These are phyloP conservation scores for Boletus edulis DNA, from an alignment of 768 basidiomycete species.

Conservation along the genomic window DNA sequence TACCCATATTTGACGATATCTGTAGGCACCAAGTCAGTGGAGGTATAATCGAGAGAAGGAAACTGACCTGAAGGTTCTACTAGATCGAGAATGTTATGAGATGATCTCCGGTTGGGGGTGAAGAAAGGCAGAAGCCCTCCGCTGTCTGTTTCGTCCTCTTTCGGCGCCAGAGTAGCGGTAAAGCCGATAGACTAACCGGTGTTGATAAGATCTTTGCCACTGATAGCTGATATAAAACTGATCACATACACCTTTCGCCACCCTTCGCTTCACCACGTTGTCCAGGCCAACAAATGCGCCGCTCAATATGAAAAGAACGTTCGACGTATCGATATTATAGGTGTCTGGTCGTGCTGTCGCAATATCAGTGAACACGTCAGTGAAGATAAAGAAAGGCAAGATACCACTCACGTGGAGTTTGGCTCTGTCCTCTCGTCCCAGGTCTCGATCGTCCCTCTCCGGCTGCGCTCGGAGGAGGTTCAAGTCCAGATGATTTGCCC, in stretches of 20 bases:
- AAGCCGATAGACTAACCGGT: slow-evolving; percentile 85
- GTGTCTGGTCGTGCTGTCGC: slow-evolving; percentile 57
- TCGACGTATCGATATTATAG: slow-evolving; percentile 81
- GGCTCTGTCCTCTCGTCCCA: slow-evolving; percentile 47
- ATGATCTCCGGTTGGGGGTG: slow-evolving; percentile 63
- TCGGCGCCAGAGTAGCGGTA: slow-evolving; percentile 48
- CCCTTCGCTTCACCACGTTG: slow-evolving; percentile 69
- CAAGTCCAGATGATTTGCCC: slow-evolving; percentile 56
- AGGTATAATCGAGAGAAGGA: background rate
- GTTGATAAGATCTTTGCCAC: background rate
- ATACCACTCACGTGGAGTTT: slow-evolving; percentile 22
- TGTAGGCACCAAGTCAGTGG: slow-evolving; percentile 21
- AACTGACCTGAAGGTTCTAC: slow-evolving; percentile 67
- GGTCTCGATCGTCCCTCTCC: slow-evolving; percentile 47
- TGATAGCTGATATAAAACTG: background rate
- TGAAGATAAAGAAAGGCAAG: background rate
- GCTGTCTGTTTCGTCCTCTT: slow-evolving; percentile 36
- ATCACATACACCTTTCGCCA: slow-evolving; percentile 77
- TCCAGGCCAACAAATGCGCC: slow-evolving; percentile 96
- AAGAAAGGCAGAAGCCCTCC: slow-evolving; percentile 64
- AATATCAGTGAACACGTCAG: background rate
- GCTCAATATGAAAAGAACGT: slow-evolving; percentile 92
- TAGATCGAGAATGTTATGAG: slow-evolving; percentile 56
- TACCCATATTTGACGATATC: slow-evolving; percentile 88
- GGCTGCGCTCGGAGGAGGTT: slow-evolving; percentile 42